Conservation (phyloP, 352 stramenopile species). For the Thraustochytrium striatum region DNA sequence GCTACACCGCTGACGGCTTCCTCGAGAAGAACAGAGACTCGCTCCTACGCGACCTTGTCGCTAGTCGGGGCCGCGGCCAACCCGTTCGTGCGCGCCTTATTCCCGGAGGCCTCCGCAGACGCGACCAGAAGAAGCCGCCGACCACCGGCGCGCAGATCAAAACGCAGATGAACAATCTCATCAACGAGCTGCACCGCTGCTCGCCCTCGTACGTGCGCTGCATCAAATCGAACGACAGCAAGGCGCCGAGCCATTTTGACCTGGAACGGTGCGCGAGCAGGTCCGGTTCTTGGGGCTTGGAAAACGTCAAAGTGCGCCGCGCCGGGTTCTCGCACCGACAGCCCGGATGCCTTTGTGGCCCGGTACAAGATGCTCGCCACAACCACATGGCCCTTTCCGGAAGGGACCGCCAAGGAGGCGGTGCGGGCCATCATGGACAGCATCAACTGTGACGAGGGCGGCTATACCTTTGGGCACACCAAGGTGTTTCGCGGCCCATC, state of each 20-base stretch:
- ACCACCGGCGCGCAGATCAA: conserved; percentile 55
- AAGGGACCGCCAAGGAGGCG: conserved; percentile 61
- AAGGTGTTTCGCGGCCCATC: conserved; percentile 84
- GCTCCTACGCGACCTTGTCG: conserved; percentile 87
- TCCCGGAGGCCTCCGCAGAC: conserved; percentile 70
- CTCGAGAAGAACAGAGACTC: conserved; percentile 93
- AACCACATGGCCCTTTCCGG: conserved; percentile 48
- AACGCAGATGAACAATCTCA: conserved; percentile 73
- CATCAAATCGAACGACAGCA: conserved; percentile 84
- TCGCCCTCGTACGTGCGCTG: conserved; percentile 82
- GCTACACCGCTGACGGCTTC: conserved; percentile 88
- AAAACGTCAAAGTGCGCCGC: conserved; percentile 57
- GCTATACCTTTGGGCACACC: conserved; percentile 70
- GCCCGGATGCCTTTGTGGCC: conserved; percentile 54
- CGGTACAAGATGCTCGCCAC: conserved; percentile 56
- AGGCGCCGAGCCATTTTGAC: conserved; percentile 73
- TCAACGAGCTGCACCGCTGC: conserved; percentile 77
- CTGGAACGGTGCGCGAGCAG: conserved; percentile 62
- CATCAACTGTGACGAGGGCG: conserved; percentile 63
- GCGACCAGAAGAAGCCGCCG: conserved; percentile 73
- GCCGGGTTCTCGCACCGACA: conserved; percentile 56
- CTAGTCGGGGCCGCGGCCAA: neutral
- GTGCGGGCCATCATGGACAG: conserved; percentile 57
- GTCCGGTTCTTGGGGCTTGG: conserved; percentile 56
- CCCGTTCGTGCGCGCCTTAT: conserved; percentile 56